These are phyloP conservation scores for Pyronema domesticum DNA, from an alignment of 495 filamentous ascomycete genomes.

Conservation along the genomic window DNA sequence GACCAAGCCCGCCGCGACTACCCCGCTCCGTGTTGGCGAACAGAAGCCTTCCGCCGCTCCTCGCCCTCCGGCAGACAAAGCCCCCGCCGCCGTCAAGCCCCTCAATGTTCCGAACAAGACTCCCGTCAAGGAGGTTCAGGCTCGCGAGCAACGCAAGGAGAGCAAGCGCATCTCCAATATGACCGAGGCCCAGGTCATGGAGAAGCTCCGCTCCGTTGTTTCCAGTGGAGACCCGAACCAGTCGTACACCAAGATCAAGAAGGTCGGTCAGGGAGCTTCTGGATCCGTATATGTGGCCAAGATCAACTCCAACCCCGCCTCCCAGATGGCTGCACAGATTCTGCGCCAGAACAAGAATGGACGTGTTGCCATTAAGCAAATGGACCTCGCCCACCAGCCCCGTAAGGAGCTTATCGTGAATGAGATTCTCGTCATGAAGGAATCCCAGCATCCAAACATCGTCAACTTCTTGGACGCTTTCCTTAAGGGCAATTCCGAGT, in stretches of 20 bases:
- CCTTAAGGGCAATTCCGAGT: slow-evolving; percentile 78
- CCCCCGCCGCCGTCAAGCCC: slow-evolving; percentile 60
- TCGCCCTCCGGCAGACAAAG: slow-evolving; percentile 28
- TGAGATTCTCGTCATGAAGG: slow-evolving; percentile 99
- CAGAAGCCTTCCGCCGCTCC: slow-evolving; percentile 18
- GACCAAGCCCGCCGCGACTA: slow-evolving; percentile 27
- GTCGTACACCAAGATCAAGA: slow-evolving; percentile 95
- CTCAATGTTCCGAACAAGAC: slow-evolving; percentile 73
- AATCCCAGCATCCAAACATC: slow-evolving; percentile 82
- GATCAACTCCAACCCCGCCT: slow-evolving; percentile 39
- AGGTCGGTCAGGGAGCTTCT: slow-evolving; percentile 95
- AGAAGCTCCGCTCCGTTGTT: slow-evolving; percentile 76
- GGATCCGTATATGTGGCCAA: slow-evolving; percentile 96
- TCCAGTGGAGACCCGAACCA: slow-evolving; percentile 80
- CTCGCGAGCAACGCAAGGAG: slow-evolving; percentile 50
- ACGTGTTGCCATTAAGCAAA: slow-evolving; percentile 96
- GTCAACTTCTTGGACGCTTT: slow-evolving; percentile 98
- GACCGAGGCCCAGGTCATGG: slow-evolving; percentile 94
- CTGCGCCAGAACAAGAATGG: slow-evolving; percentile 13
- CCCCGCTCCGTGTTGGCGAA: slow-evolving; percentile 8
- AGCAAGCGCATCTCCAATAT: slow-evolving; percentile 90
- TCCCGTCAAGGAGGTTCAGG: slow-evolving; percentile 27
- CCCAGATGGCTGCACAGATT: slow-evolving; percentile 22
- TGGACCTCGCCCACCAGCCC: slow-evolving; percentile 94
- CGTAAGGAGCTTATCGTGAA: slow-evolving; percentile 98